Base-by-base conservation (phyloP, 768 basidiomycete species). In the Mycena leptocephala region DNA sequence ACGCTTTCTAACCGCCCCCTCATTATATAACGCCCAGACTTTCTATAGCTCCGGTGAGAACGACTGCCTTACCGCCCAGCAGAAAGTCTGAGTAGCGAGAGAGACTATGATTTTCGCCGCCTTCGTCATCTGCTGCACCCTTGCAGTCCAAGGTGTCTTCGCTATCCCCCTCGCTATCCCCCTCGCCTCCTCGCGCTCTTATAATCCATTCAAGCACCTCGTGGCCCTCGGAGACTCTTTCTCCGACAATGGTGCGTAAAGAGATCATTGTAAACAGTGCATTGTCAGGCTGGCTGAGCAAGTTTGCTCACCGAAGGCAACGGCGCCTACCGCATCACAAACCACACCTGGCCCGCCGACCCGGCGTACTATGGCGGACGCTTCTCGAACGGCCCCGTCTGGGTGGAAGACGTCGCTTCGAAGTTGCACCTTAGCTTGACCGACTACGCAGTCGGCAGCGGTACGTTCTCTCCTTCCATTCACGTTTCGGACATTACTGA, bases 181-280 rank as follows among this genome's bases (percentile, higher is more conserved):
- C 26, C 26, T 55, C 53, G 53, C 53, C 53, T 55, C 53, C 26
- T 55, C 26, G 53, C 53, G 53, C 26, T 55, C 53, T 55, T 55
- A 55, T 55, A 55, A 55, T 55, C 53, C 53, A 55, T 55, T 55
- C 53, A 55, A 55, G 26, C 53, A 55, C 26, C 53, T 55, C 53
- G 26, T 55, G 26, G 53, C 28, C 53, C 14, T 55, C 53, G 53
- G 53, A 55, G 53, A 55, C 53, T 55, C 53, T 55, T 55, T 55
- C 53, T 55, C 53, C 53, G 53, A 55, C 53, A 55, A 55, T 55
- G 53, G 53, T 55, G 53, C 53, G 53, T 55, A 55, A 55, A 55
- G 53, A 55, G 53, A 55, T 55, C 24, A 55, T 30, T 55, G 24
- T 30, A 55, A 55, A 55, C 53, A 55, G 53, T n/a, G n/a, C 53